A percentile compares a stretch with the other conserved stretches of the same genome.
These are phyloP conservation scores for Letharia lupina DNA, from an alignment of 495 filamentous ascomycete genomes.

Conservation along the genomic window DNA sequence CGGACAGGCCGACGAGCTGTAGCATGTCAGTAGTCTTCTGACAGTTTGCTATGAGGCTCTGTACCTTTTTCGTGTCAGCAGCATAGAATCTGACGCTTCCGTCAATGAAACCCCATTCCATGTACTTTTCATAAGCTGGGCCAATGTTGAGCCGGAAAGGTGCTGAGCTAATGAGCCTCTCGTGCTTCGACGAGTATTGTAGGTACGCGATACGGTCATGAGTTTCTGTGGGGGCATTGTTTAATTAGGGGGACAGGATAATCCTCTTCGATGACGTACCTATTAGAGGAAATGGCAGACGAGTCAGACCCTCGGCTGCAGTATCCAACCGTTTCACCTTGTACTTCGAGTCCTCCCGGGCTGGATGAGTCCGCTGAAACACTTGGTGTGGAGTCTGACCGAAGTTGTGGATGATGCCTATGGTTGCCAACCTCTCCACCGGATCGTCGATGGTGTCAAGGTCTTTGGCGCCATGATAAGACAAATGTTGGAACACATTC, in stretches of 20 bases:
- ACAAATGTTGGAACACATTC: constrained; percentile 93
- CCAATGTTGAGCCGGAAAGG: constrained; percentile 79
- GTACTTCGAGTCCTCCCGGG: constrained; percentile 55
- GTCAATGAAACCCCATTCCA: constrained; percentile 96
- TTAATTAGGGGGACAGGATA: constrained; percentile 9
- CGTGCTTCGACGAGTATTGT: constrained; percentile 67
- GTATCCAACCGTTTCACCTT: constrained; percentile 65
- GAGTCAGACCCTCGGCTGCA: constrained; percentile 64
- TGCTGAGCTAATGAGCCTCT: constrained; percentile 76
- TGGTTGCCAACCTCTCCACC: constrained; percentile 72
- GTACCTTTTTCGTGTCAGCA: constrained; percentile 61
- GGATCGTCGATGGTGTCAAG: constrained; percentile 86
- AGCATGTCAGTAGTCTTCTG: constrained; percentile 14
- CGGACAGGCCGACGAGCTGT: constrained; percentile 67
- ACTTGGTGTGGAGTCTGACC: constrained; percentile 95
- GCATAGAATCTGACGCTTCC: constrained; percentile 84
- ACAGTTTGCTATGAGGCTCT: neutral
- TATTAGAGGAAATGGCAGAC: constrained; percentile 72
- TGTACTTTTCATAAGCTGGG: constrained; percentile 76
- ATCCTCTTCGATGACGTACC: constrained; percentile 32
- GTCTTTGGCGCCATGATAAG: constrained; percentile 88
- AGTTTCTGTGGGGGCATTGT: constrained; percentile 45
- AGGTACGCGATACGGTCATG: constrained; percentile 72
- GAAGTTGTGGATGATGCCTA: constrained; percentile 97
- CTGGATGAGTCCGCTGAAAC: constrained; percentile 70